These are phyloP conservation scores for Populus pruinosa DNA, from an alignment of 345 rosid genomes.

Conservation along the genomic window DNA sequence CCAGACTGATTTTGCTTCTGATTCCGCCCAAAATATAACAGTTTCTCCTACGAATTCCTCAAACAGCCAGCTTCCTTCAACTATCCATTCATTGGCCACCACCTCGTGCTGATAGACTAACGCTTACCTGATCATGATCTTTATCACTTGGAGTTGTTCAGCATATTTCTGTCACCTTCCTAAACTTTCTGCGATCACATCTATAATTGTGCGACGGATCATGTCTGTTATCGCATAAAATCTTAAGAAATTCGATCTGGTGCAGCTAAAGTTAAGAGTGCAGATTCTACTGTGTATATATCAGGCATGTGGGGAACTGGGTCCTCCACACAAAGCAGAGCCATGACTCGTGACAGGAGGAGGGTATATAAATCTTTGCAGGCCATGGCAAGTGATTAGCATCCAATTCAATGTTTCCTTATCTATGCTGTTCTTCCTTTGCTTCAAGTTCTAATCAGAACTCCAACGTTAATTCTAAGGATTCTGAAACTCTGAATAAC, in stretches of 20 bases:
- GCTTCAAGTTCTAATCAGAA: background rate
- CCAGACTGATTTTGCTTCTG: too few relatives aligned
- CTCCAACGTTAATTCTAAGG: background rate
- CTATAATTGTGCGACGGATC: background rate
- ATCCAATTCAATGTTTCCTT: background rate
- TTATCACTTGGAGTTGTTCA: too few relatives aligned
- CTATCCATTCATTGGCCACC: too few relatives aligned
- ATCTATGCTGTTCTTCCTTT: background rate
- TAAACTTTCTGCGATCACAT: background rate
- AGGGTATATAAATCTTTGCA: background rate
- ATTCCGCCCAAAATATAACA: too few relatives aligned
- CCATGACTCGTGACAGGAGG: too few relatives aligned
- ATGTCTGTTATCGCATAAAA: background rate
- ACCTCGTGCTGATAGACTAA: too few relatives aligned
- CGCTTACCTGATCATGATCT: too few relatives aligned
- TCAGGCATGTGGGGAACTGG: too few relatives aligned
- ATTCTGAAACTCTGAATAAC: background rate
- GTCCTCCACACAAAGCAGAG: too few relatives aligned
- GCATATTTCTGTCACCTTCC: background rate
- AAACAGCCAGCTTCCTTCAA: too few relatives aligned
- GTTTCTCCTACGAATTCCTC: too few relatives aligned
- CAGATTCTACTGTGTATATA: background rate
- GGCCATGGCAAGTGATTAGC: background rate
- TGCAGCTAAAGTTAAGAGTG: background rate
- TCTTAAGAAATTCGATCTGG: background rate